Percentiles rank a stretch among this genome's conserved stretches.
Conservation (phyloP, 305 asterid species). For the Plantago coronopus region DNA sequence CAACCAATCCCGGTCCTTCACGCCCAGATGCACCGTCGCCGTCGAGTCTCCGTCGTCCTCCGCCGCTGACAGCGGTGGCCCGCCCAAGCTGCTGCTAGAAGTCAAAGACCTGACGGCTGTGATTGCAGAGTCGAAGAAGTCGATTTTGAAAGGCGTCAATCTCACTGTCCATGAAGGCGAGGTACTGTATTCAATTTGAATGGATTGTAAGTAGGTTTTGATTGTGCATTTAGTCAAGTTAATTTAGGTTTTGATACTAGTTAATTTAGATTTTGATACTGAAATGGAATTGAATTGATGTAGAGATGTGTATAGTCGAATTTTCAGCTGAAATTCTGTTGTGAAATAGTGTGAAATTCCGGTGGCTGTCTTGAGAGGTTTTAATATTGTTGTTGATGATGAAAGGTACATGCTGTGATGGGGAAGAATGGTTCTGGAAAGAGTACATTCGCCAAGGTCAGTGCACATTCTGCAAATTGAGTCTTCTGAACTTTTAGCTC, state of each 20-base stretch:
- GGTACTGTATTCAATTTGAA: constrained; percentile 31
- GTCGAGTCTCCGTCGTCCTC: constrained; percentile 54
- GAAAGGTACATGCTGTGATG: constrained; percentile 88
- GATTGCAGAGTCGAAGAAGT: constrained; percentile 60
- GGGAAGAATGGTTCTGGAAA: constrained; percentile 99
- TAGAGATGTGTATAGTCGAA: too few relatives aligned
- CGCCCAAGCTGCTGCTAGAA: constrained; percentile 58
- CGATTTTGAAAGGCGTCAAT: constrained; percentile 77
- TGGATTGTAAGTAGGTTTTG: neutral
- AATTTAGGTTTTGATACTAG: too few relatives aligned
- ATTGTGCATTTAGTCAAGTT: too few relatives aligned
- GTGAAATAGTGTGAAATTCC: neutral
- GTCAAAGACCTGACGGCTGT: constrained; percentile 77
- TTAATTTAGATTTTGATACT: neutral
- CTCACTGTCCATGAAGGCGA: constrained; percentile 83
- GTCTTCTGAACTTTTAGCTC: too few relatives aligned
- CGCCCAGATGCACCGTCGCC: constrained; percentile 45
- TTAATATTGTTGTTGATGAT: constrained; percentile 24
- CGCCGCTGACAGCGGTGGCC: constrained; percentile 30
- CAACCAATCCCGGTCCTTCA: constrained; percentile 18
- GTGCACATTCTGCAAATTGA: constrained; percentile 26
- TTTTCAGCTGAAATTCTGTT: neutral
- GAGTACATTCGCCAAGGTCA: constrained; percentile 97
- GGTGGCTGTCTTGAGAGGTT: constrained; percentile 13
- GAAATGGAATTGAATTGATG: neutral